phyloP scores from a whole-genome alignment of 2,329 filamentous ascomycete genomes.

The Phoma herbarum region DNA sequence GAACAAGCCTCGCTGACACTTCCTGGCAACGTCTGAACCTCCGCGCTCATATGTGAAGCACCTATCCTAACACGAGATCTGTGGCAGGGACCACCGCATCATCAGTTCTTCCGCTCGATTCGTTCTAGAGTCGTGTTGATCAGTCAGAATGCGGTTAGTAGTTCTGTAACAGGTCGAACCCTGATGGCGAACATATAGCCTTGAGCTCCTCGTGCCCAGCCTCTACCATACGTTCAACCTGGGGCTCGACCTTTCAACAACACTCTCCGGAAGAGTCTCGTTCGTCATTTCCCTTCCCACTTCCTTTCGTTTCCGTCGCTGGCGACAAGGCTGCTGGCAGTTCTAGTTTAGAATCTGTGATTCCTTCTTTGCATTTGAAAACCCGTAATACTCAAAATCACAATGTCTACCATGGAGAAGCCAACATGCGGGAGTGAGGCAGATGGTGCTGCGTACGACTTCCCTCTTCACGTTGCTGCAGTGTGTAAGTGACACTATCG shows the following conservation, averaged over 20 bases:
- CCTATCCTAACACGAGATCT: conserved; percentile 33
- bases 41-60: conserved; percentile 43
- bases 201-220: conserved; percentile 37
- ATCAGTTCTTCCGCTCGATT: conserved; percentile 30
- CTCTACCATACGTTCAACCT: conserved; percentile 32
- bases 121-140: conserved; percentile 41
- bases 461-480: conserved; percentile 51
- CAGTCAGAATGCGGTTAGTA: conserved; percentile 41
- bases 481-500: conserved; percentile 45
- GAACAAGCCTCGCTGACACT: conserved; percentile 31
- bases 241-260: conserved; percentile 31
- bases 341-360: conserved; percentile 27
- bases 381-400: conserved; percentile 28
- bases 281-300: conserved; percentile 29
- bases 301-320: conserved; percentile 42
- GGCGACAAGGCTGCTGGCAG: conserved; percentile 48
- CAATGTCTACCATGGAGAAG: conserved; percentile 44
- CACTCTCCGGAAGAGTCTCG: conserved; percentile 48
- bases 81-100: conserved; percentile 43
- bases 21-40: conserved; percentile 46
- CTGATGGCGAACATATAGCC: conserved; percentile 43
- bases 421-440: conserved; percentile 45
- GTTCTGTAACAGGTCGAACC: conserved; percentile 28
- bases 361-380: conserved; percentile 26
- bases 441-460: conserved; percentile 44